These are phyloP conservation scores for Diversispora eburnea DNA, from an alignment of 192 early-diverging fungal species.

Conservation along the genomic window DNA sequence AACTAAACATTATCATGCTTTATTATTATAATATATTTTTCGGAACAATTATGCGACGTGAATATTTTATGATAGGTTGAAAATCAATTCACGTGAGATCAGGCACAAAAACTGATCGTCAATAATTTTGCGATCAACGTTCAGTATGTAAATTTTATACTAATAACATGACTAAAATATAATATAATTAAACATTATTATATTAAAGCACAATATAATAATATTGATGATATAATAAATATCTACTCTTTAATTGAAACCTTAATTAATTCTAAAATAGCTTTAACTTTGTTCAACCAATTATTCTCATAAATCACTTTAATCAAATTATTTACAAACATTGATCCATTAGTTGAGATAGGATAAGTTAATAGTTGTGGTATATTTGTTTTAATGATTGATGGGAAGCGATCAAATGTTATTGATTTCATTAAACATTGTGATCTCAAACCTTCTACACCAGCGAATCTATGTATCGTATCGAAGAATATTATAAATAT, in stretches of 20 bases:
- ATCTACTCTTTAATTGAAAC: not conserved
- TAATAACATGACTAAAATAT: too few relatives aligned
- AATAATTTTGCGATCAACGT: too few relatives aligned
- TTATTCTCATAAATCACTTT: conserved; percentile 35
- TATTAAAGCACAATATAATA: too few relatives aligned
- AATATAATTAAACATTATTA: too few relatives aligned
- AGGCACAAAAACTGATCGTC: too few relatives aligned
- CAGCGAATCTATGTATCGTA: conserved; percentile 43
- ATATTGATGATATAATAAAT: not conserved
- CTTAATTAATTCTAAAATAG: not conserved
- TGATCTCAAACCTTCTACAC: conserved; percentile 69
- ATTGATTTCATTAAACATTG: conserved; percentile 66
- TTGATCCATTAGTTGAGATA: conserved; percentile 41
- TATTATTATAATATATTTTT: too few relatives aligned
- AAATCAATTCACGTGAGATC: too few relatives aligned
- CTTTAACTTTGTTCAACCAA: not conserved
- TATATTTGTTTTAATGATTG: conserved; percentile 64
- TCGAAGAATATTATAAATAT: too few relatives aligned
- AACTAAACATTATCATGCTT: too few relatives aligned
- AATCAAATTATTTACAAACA: conserved; percentile 38
- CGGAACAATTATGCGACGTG: too few relatives aligned
- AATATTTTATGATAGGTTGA: too few relatives aligned
- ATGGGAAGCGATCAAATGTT: conserved; percentile 68
- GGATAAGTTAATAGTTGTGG: conserved; percentile 78
- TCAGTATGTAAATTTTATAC: too few relatives aligned